A percentile compares a stretch with the other conserved stretches of the same genome.
Conservation (phyloP, 805 yeast species). For the Candida ponderosae region DNA sequence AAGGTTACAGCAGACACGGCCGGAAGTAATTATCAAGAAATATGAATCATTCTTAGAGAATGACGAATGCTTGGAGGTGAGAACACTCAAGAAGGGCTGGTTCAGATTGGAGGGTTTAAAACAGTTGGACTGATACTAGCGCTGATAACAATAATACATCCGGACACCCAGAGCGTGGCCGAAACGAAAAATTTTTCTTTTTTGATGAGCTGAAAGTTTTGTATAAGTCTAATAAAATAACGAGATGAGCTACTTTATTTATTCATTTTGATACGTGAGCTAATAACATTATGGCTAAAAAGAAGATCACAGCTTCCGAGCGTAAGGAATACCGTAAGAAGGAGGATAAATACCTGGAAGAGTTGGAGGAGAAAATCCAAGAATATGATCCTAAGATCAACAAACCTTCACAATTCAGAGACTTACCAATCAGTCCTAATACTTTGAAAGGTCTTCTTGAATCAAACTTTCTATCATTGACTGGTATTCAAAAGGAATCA, state of each 20-base stretch:
- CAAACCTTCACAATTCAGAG: constrained; percentile 49
- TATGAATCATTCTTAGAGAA: no score
- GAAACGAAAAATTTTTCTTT: no score
- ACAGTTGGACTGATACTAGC: no score
- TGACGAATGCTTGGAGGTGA: no score
- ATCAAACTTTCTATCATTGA: constrained; percentile 70
- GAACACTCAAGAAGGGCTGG: background rate
- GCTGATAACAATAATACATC: no score
- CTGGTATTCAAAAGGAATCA: constrained; percentile 79
- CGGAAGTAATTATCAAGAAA: no score
- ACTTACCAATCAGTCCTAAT: constrained; percentile 64
- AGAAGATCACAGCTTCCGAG: constrained; percentile 23
- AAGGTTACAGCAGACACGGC: no score
- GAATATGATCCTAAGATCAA: constrained; percentile 39
- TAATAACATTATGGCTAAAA: constrained; percentile 31
- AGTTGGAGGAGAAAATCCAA: constrained; percentile 42
- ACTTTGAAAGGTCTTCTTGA: constrained; percentile 69
- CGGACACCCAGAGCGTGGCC: background rate
- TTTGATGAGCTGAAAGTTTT: no score
- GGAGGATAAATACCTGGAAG: constrained; percentile 28
- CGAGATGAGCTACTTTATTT: background rate
- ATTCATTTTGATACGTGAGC: background rate
- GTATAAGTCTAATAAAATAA: no score
- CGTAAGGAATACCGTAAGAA: constrained; percentile 29
- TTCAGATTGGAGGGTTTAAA: no score